phyloP scores from a whole-genome alignment of 2,329 filamentous ascomycete species.

The Aspergillus aculeatinus region DNA sequence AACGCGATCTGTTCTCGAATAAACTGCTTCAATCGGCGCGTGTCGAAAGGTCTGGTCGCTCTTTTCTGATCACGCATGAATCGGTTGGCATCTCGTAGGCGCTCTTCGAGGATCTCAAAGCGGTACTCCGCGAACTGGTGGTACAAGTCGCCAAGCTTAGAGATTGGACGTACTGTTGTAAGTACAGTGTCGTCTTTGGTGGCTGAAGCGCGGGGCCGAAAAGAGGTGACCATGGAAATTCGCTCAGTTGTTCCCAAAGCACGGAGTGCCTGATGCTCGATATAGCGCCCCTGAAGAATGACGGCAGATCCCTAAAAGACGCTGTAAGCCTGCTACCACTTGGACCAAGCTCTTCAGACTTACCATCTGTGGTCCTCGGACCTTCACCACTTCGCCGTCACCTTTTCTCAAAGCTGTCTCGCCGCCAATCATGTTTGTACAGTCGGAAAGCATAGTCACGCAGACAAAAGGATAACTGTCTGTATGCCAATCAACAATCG shows the following conservation, averaged over 20 bases:
- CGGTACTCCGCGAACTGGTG: constrained; percentile 63
- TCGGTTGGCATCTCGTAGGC: constrained; percentile 38
- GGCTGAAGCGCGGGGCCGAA: constrained; percentile 57
- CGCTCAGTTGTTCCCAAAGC: constrained; percentile 60
- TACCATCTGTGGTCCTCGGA: constrained; percentile 61
- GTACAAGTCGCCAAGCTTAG: constrained; percentile 59
- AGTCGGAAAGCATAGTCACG: constrained; percentile 67
- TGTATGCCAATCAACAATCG: constrained; percentile 63
- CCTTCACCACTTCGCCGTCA: constrained; percentile 56
- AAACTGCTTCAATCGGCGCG: constrained; percentile 7
- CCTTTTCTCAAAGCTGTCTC: constrained; percentile 57
- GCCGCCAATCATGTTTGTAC: constrained; percentile 29
- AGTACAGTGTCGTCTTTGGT: constrained; percentile 62
- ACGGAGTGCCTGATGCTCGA: constrained; percentile 62
- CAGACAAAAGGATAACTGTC: constrained; percentile 70
- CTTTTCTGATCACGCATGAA: constrained; percentile 33
- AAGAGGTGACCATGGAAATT: constrained; percentile 66
- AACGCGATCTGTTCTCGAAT: constrained; percentile 13
- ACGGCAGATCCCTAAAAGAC: constrained; percentile 58
- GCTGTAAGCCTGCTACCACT: constrained; percentile 1
- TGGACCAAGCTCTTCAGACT: constrained; percentile 18
- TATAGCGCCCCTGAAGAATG: constrained; percentile 66
- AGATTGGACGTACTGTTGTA: constrained; percentile 59
- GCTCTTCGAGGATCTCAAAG: constrained; percentile 62
- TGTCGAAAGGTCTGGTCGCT: constrained; percentile 30